A percentile compares a stretch with the other conserved stretches of the same genome.
phyloP scores from a whole-genome alignment of 805 yeast species.

The Scheffersomyces amazonensis region DNA sequence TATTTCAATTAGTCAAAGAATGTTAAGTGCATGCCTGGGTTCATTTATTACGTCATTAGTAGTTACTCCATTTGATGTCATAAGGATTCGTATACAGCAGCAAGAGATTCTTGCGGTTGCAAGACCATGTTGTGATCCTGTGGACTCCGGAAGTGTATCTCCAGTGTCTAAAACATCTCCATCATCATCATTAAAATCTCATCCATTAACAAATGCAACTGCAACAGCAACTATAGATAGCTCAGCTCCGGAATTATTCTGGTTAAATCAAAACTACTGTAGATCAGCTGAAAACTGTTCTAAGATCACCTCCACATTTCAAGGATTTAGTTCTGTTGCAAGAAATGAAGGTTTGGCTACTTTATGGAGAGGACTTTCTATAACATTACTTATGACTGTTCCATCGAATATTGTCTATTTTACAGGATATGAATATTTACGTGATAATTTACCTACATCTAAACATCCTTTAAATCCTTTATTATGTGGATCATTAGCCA shows the following conservation, averaged over 20 bases:
- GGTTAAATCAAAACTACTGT: conserved; percentile 38
- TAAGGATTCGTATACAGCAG: conserved; percentile 73
- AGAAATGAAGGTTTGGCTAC: conserved; percentile 72
- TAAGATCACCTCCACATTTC: conserved; percentile 64
- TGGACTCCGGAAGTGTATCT: conserved; percentile 14
- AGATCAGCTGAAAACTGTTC: conserved; percentile 38
- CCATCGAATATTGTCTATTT: conserved; percentile 94
- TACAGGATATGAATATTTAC: conserved; percentile 84
- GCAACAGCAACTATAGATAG: conserved; percentile 26
- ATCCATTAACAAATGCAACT: conserved; percentile 27
- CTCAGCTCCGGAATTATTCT: conserved; percentile 31
- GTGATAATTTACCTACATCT: conserved; percentile 59
- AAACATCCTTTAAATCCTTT: conserved; percentile 67
- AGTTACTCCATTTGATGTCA: conserved; percentile 81
- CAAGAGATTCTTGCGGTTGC: conserved; percentile 53
- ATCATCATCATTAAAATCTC: conserved; percentile 26
- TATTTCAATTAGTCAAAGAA: conserved; percentile 55
- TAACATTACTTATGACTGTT: conserved; percentile 82
- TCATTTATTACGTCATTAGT: conserved; percentile 69
- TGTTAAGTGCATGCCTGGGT: conserved; percentile 79
- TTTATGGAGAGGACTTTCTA: conserved; percentile 84
- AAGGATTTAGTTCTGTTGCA: conserved; percentile 67
- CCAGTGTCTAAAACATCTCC: no score
- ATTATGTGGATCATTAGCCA: conserved; percentile 80
- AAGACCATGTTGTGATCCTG: conserved; percentile 23